Percentiles rank a stretch among this genome's conserved stretches.
Conservation (phyloP, 139 green algal species). For the Micractinium sp. region DNA sequence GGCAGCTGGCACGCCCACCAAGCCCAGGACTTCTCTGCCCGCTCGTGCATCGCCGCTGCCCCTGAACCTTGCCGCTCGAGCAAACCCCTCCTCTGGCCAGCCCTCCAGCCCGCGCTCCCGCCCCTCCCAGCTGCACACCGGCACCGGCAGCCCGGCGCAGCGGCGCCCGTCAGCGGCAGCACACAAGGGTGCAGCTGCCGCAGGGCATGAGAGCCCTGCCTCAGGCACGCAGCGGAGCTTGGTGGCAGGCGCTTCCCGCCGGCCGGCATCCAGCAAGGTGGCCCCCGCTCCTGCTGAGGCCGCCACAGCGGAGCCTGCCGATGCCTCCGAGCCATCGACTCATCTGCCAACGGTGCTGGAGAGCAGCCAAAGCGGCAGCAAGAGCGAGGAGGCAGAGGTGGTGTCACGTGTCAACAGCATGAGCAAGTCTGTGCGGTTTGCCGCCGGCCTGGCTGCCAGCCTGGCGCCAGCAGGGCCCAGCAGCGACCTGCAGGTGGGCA, state of each 20-base stretch:
- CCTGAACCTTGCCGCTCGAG: neutral
- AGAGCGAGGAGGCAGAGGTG: neutral
- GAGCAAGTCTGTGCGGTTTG: constrained; percentile 20
- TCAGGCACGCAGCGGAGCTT: neutral
- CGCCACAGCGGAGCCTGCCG: neutral
- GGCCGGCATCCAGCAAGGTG: neutral
- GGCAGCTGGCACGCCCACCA: neutral
- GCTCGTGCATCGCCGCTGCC: neutral
- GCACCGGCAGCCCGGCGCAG: neutral
- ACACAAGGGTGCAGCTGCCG: neutral
- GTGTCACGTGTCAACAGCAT: neutral
- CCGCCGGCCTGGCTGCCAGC: neutral
- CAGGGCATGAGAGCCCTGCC: neutral
- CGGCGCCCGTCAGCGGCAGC: neutral
- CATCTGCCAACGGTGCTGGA: neutral
- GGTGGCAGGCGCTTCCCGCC: neutral
- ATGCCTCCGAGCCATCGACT: neutral
- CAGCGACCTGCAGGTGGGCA: neutral
- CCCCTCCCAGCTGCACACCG: neutral
- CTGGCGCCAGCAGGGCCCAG: neutral
- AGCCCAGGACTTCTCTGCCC: neutral
- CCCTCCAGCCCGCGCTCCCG: neutral
- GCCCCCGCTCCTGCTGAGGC: neutral
- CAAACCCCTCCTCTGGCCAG: neutral
- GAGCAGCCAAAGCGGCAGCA: neutral